These are phyloP conservation scores for Claviceps fusiformis DNA, from an alignment of 2,329 filamentous ascomycete species.

Conservation along the genomic window DNA sequence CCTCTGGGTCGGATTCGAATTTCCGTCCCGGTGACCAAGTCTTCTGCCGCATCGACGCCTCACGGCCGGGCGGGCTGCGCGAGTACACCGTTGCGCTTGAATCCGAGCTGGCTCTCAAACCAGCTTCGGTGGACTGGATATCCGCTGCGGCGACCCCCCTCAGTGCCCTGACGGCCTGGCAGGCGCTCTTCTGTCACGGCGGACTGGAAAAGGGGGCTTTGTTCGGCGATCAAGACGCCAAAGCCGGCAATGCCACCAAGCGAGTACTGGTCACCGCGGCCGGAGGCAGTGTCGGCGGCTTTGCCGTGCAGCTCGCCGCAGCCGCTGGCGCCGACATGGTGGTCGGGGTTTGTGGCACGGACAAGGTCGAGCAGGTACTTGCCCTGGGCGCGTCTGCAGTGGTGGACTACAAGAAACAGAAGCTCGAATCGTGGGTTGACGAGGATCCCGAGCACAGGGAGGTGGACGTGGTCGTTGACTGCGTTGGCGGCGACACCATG, in stretches of 20 bases:
- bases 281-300: conserved; percentile 25
- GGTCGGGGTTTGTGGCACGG: conserved; percentile 18
- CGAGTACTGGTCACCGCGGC: conserved; percentile 27
- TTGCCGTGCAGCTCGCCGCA: conserved; percentile 25
- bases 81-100: conserved; percentile 20
- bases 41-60: conserved; percentile 18
- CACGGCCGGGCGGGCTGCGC: conserved; percentile 15
- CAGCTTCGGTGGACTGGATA: conserved; percentile 17
- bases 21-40: conserved; percentile 24
- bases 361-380: conserved; percentile 17
- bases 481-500: conserved; percentile 22
- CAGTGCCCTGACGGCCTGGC: conserved; percentile 27
- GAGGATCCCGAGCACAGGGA: conserved; percentile 13
- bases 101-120: conserved; percentile 22
- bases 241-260: conserved; percentile 14
- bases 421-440: conserved; percentile 18
- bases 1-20: conserved; percentile 13
- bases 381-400: conserved; percentile 23
- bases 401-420: conserved; percentile 21
- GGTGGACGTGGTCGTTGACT: conserved; percentile 23
- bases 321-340: conserved; percentile 21
- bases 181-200: conserved; percentile 25
- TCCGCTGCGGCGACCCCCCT: conserved; percentile 25
- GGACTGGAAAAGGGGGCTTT: conserved; percentile 16
- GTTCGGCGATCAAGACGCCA: conserved; percentile 14